Conservation (phyloP, 169 alveolate genomes). For the Plasmodium gonderi region DNA sequence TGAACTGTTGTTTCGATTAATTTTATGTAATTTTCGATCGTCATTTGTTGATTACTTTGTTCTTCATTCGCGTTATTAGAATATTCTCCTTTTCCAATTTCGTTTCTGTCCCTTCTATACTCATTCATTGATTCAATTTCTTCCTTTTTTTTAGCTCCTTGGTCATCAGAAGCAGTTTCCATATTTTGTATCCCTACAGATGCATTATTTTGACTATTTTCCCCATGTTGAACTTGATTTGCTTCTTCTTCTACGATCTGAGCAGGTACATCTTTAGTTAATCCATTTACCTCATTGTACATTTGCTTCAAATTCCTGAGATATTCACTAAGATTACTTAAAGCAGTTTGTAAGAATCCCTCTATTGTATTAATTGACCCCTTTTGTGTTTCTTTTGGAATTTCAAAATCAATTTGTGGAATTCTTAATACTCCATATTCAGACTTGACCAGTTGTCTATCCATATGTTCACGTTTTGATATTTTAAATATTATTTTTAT, state of each 20-base stretch:
- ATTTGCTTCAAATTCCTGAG: conserved; percentile 29
- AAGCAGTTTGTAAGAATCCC: conserved; percentile 75
- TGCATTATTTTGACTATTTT: not conserved
- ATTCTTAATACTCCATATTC: conserved; percentile 89
- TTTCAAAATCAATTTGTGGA: conserved; percentile 95
- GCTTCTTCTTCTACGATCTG: not conserved
- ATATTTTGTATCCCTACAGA: too few relatives aligned
- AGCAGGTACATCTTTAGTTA: not conserved
- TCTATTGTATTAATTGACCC: conserved; percentile 94
- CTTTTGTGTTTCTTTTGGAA: conserved; percentile 93
- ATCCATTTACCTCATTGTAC: conserved; percentile 45
- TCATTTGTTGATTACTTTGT: conserved; percentile 47
- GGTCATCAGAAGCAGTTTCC: too few relatives aligned
- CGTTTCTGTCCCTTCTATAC: not conserved
- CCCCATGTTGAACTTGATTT: not conserved
- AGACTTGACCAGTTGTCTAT: conserved; percentile 93
- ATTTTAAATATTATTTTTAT: conserved; percentile 88
- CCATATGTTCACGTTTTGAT: conserved; percentile 85
- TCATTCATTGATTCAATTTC: not conserved
- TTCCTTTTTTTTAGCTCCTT: not conserved
- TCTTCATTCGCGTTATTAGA: not conserved
- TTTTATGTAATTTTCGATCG: conserved; percentile 64
- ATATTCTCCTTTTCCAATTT: not conserved
- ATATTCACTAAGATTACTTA: conserved; percentile 74
- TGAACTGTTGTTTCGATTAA: conserved; percentile 50